A percentile compares a stretch with the other conserved stretches of the same genome.
phyloP scores from a whole-genome alignment of 176 grass and related monocot species.

The Bothriochloa decipiens region DNA sequence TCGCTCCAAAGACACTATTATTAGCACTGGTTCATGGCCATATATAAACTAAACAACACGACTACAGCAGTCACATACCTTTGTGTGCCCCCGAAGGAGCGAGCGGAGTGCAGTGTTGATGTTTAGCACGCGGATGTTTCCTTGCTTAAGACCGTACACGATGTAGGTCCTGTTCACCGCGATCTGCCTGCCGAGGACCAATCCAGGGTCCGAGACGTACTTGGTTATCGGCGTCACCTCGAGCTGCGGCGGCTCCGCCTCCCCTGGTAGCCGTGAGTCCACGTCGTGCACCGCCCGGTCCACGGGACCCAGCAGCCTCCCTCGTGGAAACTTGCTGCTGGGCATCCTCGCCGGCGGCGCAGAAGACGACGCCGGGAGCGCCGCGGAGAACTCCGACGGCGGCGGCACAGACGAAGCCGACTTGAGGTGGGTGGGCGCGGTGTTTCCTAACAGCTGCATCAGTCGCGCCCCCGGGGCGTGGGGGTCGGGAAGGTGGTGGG shows the following conservation, averaged over 20 bases:
- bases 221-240: conserved; percentile 98
- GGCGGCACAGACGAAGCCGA: conserved; percentile 54
- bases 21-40: neutral
- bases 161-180: conserved; percentile 91
- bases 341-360: conserved; percentile 67
- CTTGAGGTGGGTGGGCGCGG: conserved; percentile 54
- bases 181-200: conserved; percentile 87
- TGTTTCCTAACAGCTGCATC: conserved; percentile 85
- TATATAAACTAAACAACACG: neutral
- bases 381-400: conserved; percentile 49
- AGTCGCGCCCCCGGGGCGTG: conserved; percentile 67
- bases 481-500: conserved; percentile 22
- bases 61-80: conserved; percentile 39
- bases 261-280: conserved; percentile 77
- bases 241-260: conserved; percentile 73
- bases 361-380: conserved; percentile 47
- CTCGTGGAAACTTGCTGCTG: conserved; percentile 83
- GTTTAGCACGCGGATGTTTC: conserved; percentile 89
- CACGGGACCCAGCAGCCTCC: conserved; percentile 58
- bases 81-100: conserved; percentile 79
- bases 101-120: conserved; percentile 91
- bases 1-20: neutral
- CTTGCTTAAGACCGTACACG: conserved; percentile 84
- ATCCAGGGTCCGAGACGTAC: conserved; percentile 87
- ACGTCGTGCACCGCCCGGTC: conserved; percentile 75